Evolutionary conservation across 495 filamentous ascomycete genomes (phyloP).

Genomic region (Penicillium maclennaniae): DNA sequence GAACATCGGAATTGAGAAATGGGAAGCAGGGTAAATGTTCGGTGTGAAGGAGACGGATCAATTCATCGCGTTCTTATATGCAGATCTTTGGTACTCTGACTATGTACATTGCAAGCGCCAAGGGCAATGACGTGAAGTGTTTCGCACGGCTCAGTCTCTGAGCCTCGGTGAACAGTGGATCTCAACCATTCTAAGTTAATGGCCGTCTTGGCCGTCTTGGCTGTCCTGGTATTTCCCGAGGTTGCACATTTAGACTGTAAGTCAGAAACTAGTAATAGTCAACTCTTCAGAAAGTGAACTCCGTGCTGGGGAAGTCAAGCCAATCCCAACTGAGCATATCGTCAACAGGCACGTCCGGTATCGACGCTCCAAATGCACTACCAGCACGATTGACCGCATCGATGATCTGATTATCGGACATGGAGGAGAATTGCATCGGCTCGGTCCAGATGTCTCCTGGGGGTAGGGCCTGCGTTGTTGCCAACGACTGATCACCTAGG

Average conservation of each 20-base stretch:
- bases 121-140: not conserved
- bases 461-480: conserved; percentile 19
- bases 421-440: conserved; percentile 60
- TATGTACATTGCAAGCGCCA: not conserved
- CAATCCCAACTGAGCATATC: conserved; percentile 56
- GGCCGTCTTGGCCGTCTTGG: not conserved
- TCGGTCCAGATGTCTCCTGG: conserved; percentile 43
- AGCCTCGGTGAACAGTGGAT: not conserved
- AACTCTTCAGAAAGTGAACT: conserved; percentile 28
- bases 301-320: conserved; percentile 55
- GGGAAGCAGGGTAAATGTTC: too few species aligned
- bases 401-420: conserved; percentile 63
- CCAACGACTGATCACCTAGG: conserved; percentile 14
- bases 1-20: not conserved
- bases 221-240: not conserved
- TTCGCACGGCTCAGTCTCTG: not conserved
- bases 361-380: conserved; percentile 50
- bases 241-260: not conserved
- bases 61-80: not conserved
- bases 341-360: conserved; percentile 52
- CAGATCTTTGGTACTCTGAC: not conserved
- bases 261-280: not conserved
- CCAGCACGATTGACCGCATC: conserved; percentile 58
- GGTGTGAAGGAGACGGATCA: not conserved
- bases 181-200: not conserved